phyloP scores from a whole-genome alignment of 164 flowering plant genomes.

The Piper longum region DNA sequence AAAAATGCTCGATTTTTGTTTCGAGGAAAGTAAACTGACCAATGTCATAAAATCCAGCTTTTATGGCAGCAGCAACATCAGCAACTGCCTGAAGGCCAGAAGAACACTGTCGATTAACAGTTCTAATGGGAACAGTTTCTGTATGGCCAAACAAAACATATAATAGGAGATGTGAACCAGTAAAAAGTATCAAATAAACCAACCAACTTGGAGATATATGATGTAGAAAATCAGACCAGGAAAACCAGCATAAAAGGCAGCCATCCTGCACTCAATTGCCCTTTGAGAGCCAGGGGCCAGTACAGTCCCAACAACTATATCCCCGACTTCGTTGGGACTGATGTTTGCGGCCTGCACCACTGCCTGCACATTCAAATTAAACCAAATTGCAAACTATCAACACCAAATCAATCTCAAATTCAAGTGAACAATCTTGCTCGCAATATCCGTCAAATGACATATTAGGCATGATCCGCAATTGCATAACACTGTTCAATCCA shows the following conservation, averaged over 20 bases:
- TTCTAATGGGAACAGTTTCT: too few species aligned
- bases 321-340: slow-evolving; percentile 86
- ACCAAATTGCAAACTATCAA: neutral
- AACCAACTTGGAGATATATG: neutral
- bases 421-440: neutral
- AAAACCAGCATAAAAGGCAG: slow-evolving; percentile 97
- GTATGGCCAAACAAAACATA: neutral
- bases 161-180: neutral
- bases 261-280: slow-evolving; percentile 97
- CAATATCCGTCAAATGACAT: neutral
- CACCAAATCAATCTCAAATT: neutral
- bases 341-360: slow-evolving; percentile 72
- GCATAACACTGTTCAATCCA: neutral
- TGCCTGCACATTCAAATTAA: slow-evolving; percentile 35
- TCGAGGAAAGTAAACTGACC: neutral
- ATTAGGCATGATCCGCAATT: neutral
- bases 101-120: too few species aligned
- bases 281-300: slow-evolving; percentile 85
- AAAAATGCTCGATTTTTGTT: neutral
- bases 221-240: slow-evolving; percentile 42
- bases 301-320: slow-evolving; percentile 89
- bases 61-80: too few species aligned
- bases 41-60: too few species aligned
- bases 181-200: neutral
- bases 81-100: too few species aligned